These are phyloP conservation scores for Pseudogymnoascus sp. DNA, from an alignment of 2,329 filamentous ascomycete genomes.

Conservation along the genomic window DNA sequence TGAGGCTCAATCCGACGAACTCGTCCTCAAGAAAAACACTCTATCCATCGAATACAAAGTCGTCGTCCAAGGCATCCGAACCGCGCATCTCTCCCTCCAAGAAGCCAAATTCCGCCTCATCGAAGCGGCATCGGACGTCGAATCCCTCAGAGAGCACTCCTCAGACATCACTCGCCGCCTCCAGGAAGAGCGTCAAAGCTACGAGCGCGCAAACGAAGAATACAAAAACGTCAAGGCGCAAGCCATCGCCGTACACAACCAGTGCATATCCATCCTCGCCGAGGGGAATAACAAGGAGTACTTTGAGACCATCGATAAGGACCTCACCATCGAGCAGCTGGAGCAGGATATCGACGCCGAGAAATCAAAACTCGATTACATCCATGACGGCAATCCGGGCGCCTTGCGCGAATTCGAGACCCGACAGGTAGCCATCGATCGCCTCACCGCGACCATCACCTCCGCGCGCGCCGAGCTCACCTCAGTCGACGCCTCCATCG, in stretches of 20 bases:
- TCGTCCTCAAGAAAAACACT: constrained; percentile 48
- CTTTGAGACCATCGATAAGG: constrained; percentile 37
- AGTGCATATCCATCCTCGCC: constrained; percentile 27
- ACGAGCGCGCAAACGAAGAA: constrained; percentile 33
- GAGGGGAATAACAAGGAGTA: constrained; percentile 27
- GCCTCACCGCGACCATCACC: constrained; percentile 51
- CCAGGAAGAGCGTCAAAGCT: constrained; percentile 36
- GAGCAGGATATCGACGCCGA: constrained; percentile 67
- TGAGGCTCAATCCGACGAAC: constrained; percentile 45
- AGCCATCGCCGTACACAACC: constrained; percentile 34
- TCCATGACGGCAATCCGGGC: constrained; percentile 67
- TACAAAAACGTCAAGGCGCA: constrained; percentile 32
- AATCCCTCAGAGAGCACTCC: constrained; percentile 60
- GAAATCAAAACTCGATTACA: constrained; percentile 67
- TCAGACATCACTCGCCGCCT: constrained; percentile 47
- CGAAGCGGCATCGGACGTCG: constrained; percentile 76
- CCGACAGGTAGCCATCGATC: constrained; percentile 61
- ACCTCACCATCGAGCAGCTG: constrained; percentile 54
- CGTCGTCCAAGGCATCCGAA: constrained; percentile 53
- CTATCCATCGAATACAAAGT: constrained; percentile 46
- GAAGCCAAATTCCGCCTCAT: constrained; percentile 63
- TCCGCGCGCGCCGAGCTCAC: constrained; percentile 47
- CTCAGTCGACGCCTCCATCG: constrained; percentile 50
- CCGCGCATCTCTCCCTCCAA: constrained; percentile 54
- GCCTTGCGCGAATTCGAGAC: constrained; percentile 71